Evolutionary conservation across 2,329 filamentous ascomycete species (phyloP), one percentile per base, ranked within the genome.

Genomic region (Elsinoe fawcettii): DNA sequence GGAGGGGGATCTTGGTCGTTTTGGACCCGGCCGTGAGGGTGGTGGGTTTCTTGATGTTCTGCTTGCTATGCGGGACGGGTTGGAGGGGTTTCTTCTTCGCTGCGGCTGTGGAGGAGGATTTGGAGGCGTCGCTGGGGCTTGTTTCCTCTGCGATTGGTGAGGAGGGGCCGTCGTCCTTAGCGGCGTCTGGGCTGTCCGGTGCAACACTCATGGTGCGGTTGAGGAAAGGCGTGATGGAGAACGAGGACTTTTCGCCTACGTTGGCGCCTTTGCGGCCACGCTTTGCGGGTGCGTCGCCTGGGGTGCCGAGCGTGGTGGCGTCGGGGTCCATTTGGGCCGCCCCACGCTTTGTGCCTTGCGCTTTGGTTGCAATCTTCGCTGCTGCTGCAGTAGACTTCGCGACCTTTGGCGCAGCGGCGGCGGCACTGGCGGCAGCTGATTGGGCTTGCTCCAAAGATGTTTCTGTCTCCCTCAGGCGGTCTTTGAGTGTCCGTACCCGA

Each of bases 171-270:
- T 57, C 54, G 22, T 55, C 43, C 44, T 58, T 51, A 6, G 23
- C 57, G 39, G 54, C 46, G 23, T 66, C 64, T 22, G 39, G 53
- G 16, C 44, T 54, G 23, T 74, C 74, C 5, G 75, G 72, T n/a
- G 74, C 71, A 12, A 85, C 74, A 61, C 77, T 85, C 60, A 78
- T 83, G 23, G 82, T 85, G 53, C 86, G 83, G 70, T 91, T 95
- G 60, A 97, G 77, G 75, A 95, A 96, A 0, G 92, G 92, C 0
- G 92, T 97, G 62, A 96, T 90, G 3, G 90, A 96, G 71, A 97
- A 96, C 2, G 81, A 85, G 0, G 91, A 96, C 71, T 96, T 96
- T 67, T 95, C 89, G 27, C 88, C 90, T 4, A 87, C 75, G 1
- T 81, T 78, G 36, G 81, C 79, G 18, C 83, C 80, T 60, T 76